Base-by-base conservation (phyloP, 2,329 filamentous ascomycete genomes). In the Teratosphaeriaceae sp. region DNA sequence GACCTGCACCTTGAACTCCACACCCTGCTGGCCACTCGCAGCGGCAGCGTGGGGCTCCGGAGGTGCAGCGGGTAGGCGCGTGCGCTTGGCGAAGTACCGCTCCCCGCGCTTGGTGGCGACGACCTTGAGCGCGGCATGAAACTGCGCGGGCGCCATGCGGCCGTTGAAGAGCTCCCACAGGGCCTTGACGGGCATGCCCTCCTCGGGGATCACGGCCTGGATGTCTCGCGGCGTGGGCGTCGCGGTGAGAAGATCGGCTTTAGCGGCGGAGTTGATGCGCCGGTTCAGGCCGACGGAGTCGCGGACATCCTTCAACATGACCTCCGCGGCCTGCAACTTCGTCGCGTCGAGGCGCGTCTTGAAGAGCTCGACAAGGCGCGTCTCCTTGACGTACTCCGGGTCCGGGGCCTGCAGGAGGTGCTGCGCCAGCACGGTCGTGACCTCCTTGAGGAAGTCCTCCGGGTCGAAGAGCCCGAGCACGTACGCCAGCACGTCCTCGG, bases 401-500 rank as follows among this genome's bases (percentile, higher is more conserved):
- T 76, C 71, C 47, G 83, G 82, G 36, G 78, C 79, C 45, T 72
- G 70, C 15, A 82, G 66, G 2, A 98, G 69, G 36, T 89, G 82
- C 49, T 94, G 87, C 4, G 85, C 86, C n/a, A 98, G 77, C 33
- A 94, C 86, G 41, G 76, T 80, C 59, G 95, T 88, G 49, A 98
- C 84, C 62, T 97, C 90, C 54, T 88, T 94, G 65, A 96, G 92
- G 59, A 97, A 97, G 35, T 96, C 90, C 53, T 89, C 87, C 15
- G 85, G 84, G 11, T 95, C 90, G 53, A 95, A 85, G 0, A 94
- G 79, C 45, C 81, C 84, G 53, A 97, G 85, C 33, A 98, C 72
- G 40, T 88, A 94, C 40, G 88, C 88, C 44, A 97, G 88, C 11
- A 97, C 84, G 63, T 98, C 92, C 50, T 89, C 85, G 33, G 81